A percentile compares a stretch with the other conserved stretches of the same genome.
Conservation (phyloP, 257 asterid species). For the Ehretia macrophylla region DNA sequence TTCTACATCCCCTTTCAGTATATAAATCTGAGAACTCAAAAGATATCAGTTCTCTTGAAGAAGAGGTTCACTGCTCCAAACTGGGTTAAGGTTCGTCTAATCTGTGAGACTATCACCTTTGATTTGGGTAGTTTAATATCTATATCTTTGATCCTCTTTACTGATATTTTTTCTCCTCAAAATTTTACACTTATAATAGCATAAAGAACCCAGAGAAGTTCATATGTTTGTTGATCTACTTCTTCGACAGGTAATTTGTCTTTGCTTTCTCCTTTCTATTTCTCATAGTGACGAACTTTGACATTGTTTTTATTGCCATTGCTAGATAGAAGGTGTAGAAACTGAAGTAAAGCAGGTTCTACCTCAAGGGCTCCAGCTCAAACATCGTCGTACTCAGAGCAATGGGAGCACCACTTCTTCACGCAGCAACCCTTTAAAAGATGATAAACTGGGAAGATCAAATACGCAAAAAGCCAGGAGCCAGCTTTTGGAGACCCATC, state of each 20-base stretch:
- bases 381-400: constrained; percentile 86
- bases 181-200: constrained; percentile 39
- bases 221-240: constrained; percentile 96
- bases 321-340: constrained; percentile 56
- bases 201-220: constrained; percentile 98
- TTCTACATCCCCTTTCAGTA: constrained; percentile 53
- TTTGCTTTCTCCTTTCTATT: constrained; percentile 1
- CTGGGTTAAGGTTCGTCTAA: constrained; percentile 79
- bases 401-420: constrained; percentile 92
- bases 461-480: constrained; percentile 89
- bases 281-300: constrained; percentile 1
- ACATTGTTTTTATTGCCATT: constrained; percentile 21
- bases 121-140: constrained; percentile 2
- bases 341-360: constrained; percentile 66
- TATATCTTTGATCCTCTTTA: neutral
- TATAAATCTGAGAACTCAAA: constrained; percentile 75
- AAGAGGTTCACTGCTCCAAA: constrained; percentile 92
- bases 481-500: constrained; percentile 96
- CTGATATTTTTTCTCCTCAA: constrained; percentile 14
- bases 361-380: constrained; percentile 65
- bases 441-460: constrained; percentile 65
- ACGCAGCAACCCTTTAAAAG: constrained; percentile 90
- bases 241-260: constrained; percentile 67
- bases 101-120: neutral
- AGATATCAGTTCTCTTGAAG: constrained; percentile 67